phyloP scores from a whole-genome alignment of 768 basidiomycete species.

The Mycena leptocephala region DNA sequence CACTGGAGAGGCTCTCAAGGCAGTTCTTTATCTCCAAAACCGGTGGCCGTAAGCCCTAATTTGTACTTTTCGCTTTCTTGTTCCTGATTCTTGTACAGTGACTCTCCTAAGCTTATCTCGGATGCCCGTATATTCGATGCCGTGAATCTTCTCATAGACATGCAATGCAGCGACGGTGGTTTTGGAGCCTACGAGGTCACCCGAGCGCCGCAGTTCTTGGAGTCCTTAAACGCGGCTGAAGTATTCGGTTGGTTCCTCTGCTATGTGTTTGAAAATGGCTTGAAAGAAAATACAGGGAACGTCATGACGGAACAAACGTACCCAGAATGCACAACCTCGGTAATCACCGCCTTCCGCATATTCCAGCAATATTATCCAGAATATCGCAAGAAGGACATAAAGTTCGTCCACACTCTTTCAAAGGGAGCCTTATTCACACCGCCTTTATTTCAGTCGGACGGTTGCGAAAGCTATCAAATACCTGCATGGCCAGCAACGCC shows the following conservation, averaged over 20 bases:
- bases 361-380: slow-evolving; percentile 86
- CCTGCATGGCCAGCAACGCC: slow-evolving; percentile 83
- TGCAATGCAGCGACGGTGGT: slow-evolving; percentile 92
- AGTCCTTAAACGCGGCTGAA: slow-evolving; percentile 93
- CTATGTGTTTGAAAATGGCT: neutral
- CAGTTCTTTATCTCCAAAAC: slow-evolving; percentile 89
- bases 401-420: slow-evolving; percentile 56
- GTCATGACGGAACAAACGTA: slow-evolving; percentile 97
- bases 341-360: slow-evolving; percentile 89
- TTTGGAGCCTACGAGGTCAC: slow-evolving; percentile 95
- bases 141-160: slow-evolving; percentile 86
- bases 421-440: slow-evolving; percentile 3
- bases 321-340: slow-evolving; percentile 97
- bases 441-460: slow-evolving; percentile 64
- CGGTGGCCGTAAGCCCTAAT: slow-evolving; percentile 72
- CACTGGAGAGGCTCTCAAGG: slow-evolving; percentile 94
- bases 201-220: slow-evolving; percentile 84
- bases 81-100: slow-evolving; percentile 53
- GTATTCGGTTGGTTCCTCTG: slow-evolving; percentile 82
- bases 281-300: slow-evolving; percentile 68
- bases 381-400: slow-evolving; percentile 85
- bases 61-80: neutral
- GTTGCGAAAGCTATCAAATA: slow-evolving; percentile 82
- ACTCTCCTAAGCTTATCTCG: slow-evolving; percentile 79
- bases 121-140: slow-evolving; percentile 86